These are phyloP conservation scores for Penicillium griseofulvum DNA, from an alignment of 2,329 filamentous ascomycete species.

Conservation along the genomic window DNA sequence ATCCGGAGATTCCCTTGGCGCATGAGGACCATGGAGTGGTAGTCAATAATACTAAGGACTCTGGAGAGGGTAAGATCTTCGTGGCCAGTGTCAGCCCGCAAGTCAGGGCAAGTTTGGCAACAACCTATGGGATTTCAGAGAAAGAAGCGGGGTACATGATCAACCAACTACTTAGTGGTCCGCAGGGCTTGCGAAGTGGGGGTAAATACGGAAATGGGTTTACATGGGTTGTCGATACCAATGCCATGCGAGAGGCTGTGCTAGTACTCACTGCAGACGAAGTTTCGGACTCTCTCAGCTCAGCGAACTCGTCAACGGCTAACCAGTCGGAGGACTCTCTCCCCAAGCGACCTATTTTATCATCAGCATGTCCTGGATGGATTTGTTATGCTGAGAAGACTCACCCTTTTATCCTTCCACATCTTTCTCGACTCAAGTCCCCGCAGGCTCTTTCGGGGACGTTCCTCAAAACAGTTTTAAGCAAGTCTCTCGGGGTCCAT, in stretches of 20 bases:
- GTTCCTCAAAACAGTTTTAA: conserved; percentile 81
- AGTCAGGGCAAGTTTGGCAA: conserved; percentile 81
- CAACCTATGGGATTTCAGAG: conserved; percentile 73
- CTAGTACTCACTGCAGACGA: conserved; percentile 78
- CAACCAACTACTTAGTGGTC: conserved; percentile 71
- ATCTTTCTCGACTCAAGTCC: conserved; percentile 87
- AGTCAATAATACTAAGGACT: conserved; percentile 47
- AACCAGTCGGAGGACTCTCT: conserved; percentile 19
- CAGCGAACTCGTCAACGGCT: conserved; percentile 10
- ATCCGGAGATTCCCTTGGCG: conserved; percentile 43
- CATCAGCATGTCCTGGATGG: conserved; percentile 93
- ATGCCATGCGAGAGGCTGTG: conserved; percentile 74
- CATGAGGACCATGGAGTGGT: conserved; percentile 20
- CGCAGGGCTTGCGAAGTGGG: conserved; percentile 65
- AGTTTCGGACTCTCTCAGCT: conserved; percentile 49
- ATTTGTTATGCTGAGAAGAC: conserved; percentile 99
- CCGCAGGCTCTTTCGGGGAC: conserved; percentile 91
- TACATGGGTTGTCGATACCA: conserved; percentile 87
- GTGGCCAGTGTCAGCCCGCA: conserved; percentile 93
- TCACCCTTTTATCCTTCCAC: conserved; percentile 86
- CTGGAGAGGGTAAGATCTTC: conserved; percentile 67
- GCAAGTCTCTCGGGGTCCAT: conserved; percentile 66
- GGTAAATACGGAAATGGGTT: conserved; percentile 75
- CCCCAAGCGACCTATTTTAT: conserved; percentile 56
- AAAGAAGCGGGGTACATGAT: conserved; percentile 77